Base-by-base conservation (phyloP, 352 stramenopile genomes). In the Saprolegnia parasitica region DNA sequence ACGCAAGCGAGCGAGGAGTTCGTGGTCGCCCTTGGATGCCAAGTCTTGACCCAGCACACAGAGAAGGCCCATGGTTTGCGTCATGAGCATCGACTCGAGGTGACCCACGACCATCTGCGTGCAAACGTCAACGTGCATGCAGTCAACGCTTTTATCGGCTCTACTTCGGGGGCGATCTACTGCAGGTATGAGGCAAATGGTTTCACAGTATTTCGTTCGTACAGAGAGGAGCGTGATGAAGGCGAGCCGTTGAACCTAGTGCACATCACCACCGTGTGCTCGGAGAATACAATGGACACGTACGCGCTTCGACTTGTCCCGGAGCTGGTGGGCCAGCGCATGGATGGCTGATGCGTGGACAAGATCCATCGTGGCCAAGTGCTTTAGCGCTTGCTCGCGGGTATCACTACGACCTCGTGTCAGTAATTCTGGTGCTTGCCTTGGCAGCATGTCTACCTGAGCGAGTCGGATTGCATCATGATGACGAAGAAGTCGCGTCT, bases 271-370 rank as follows among this genome's bases (percentile, higher is more conserved):
- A 4, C 9, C 3, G 35, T 11, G 52, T n/a, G 4, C 20, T 9
- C 4, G 5, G 29, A 6, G 29, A 35, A 35, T 55, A 29, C 2
- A 20, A 65, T 42, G 26, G 4, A 65, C 6, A n/a, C 40, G 20
- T 20, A 70, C 63, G 37, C 46, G 42, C 39, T 70, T 70, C 5
- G 63, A 60, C 29, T 70, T 70, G 50, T 70, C 54, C 9, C 46
- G 50, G 10, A 70, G 37, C 29, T 70, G 63, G 4, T 54, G 32
- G 35, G 47, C 63, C 21, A 70, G 47, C 9, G 47, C 63, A 23
- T 70, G 49, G 18, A 70, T 18, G n/a, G 32, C 29, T 5, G 45
- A 15, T 15, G 39, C 9, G n/a, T 56, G 0, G 6, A n/a, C 21
- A 23, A 60, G 16, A 18, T 68, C 29, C 20, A 61, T 21, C 21